These are phyloP conservation scores for Astrothelium subdiscretum DNA, from an alignment of 495 filamentous ascomycete species.

Conservation along the genomic window DNA sequence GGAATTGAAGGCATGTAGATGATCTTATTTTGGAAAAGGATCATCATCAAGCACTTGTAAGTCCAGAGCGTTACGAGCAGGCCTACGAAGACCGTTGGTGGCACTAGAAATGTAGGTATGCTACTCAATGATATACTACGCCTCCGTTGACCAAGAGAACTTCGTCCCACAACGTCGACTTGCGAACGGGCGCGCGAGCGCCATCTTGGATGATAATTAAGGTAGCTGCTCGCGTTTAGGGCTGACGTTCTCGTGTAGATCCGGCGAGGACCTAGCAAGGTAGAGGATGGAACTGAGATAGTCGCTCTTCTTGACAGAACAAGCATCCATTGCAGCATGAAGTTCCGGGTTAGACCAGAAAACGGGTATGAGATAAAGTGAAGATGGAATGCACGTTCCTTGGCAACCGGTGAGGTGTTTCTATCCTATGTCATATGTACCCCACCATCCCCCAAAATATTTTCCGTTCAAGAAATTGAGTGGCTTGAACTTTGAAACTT, in stretches of 20 bases:
- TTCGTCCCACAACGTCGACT: not conserved
- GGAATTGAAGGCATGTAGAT: slow-evolving; percentile 70
- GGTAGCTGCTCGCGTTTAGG: not conserved
- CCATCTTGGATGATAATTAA: not conserved
- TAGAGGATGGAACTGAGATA: not conserved
- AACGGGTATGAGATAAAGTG: not conserved
- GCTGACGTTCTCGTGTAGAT: not conserved
- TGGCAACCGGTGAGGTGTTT: not conserved
- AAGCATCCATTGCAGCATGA: not conserved
- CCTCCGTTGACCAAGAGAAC: not conserved
- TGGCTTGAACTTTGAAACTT: not conserved
- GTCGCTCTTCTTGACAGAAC: not conserved
- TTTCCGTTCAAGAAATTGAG: not conserved
- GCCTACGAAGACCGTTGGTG: slow-evolving; percentile 55
- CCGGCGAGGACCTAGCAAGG: not conserved
- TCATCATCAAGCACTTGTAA: slow-evolving; percentile 73
- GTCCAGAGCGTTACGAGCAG: slow-evolving; percentile 57
- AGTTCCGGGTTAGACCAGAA: not conserved
- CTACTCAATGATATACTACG: slow-evolving; percentile 9
- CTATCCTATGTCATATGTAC: not conserved
- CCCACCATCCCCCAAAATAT: not conserved
- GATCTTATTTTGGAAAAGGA: slow-evolving; percentile 73
- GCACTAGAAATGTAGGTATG: slow-evolving; percentile 45
- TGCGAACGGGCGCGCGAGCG: not conserved
- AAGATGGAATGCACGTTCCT: not conserved